Base-by-base conservation (phyloP, 2,329 filamentous ascomycete genomes). In the Microdochium nivale region DNA sequence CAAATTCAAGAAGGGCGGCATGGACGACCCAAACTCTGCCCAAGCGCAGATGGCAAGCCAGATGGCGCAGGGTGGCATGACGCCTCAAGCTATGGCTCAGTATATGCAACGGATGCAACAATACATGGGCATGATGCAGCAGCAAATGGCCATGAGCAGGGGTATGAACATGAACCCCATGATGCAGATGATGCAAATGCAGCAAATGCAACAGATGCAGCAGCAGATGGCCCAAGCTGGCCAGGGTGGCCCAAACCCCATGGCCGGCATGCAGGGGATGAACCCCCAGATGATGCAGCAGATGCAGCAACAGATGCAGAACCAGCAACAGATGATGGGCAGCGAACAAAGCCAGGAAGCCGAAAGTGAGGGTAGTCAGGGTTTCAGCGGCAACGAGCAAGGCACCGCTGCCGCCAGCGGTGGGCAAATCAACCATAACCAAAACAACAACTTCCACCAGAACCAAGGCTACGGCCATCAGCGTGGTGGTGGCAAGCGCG, bases 41-140 rank as follows among this genome's bases (percentile, higher is more conserved):
- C 65, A 62, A 50, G 60, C 51, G 43, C 63, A 61, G 53, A 66
- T 66, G 64, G 54, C 51, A 32, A 59, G 16, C 49, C 64, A 62
- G 50, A 64, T 65, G 63, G 60, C 57, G 35, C 64, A 65, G 51
- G 61, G 62, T 27, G 61, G 87, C 56, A 95, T 97, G 88, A 95
- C 88, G 21, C 92, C 92, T 1, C 90, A 96, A 63, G 86, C 95
- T 76, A 96, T 97, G 90, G 94, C 94, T 2, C 91, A 96, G 67
- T 96, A 97, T 72, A 95, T 94, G 83, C 90, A 96, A 68, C 84
- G 91, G 48, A 97, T 99, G 92, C 94, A 99, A 70, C 89, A 96
- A 67, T 96, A 95, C 70, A 95, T 96, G 69, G 78, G 86, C 52
- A 85, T 96, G 80, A 94, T 96, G 89, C 90, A 95, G 70, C 88